Conservation (phyloP, 2,329 filamentous ascomycete genomes). For the Aspergillus unguis region DNA sequence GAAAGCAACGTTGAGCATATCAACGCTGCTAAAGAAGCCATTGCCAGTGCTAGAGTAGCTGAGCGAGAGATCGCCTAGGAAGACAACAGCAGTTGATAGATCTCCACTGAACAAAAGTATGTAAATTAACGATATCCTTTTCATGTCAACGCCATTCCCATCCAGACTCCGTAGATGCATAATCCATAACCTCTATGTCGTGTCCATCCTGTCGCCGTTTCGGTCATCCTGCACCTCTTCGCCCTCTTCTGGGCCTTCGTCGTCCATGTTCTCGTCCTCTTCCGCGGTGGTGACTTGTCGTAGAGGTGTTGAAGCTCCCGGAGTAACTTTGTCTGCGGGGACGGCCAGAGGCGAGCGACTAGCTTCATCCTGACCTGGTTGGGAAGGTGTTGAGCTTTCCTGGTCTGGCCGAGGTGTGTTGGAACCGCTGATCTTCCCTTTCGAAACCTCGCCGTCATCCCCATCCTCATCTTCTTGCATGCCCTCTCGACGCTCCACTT, state of each 20-base stretch:
- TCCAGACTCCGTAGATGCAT: constrained; percentile 27
- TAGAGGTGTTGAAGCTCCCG: constrained; percentile 37
- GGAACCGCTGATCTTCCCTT: constrained; percentile 46
- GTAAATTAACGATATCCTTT: constrained; percentile 15
- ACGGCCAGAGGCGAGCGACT: constrained; percentile 23
- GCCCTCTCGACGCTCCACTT: constrained; percentile 81
- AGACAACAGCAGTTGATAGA: neutral
- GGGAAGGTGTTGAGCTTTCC: constrained; percentile 41
- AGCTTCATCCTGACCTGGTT: constrained; percentile 33
- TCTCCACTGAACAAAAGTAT: neutral
- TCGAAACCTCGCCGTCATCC: constrained; percentile 51
- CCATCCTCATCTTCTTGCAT: constrained; percentile 64
- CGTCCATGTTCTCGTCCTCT: constrained; percentile 61
- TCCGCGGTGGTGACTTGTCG: constrained; percentile 34
- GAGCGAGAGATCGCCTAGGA: constrained; percentile 36
- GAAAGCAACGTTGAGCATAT: constrained; percentile 42
- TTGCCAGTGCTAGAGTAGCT: constrained; percentile 38
- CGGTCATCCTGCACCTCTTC: constrained; percentile 50
- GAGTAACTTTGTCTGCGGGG: constrained; percentile 32
- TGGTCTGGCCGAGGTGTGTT: constrained; percentile 51
- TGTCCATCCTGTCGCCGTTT: constrained; percentile 66
- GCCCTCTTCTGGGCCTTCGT: constrained; percentile 48
- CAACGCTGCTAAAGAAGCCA: constrained; percentile 42
- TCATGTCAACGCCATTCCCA: constrained; percentile 22
- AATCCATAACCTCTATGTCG: constrained; percentile 29